Evolutionary conservation across 176 grass and related monocot species (phyloP).

Genomic region (Saccharum officinarum): DNA sequence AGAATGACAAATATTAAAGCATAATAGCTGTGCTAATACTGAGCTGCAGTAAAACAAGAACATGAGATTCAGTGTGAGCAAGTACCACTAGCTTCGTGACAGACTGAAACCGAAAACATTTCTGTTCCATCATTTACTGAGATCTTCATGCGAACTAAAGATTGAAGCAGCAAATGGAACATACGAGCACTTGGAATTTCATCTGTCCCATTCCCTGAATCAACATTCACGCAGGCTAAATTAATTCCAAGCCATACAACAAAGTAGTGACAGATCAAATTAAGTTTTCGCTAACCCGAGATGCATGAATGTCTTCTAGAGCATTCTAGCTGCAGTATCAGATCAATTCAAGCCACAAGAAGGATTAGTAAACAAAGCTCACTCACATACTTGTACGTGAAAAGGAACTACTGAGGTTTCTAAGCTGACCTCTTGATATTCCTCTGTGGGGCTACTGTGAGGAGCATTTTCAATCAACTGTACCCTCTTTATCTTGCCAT

Average conservation of each 20-base stretch:
- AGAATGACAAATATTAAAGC: background rate
- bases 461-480: conserved; percentile 6
- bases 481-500: background rate
- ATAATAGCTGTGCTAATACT: background rate
- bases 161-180: conserved; percentile 53
- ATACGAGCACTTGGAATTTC: conserved; percentile 36
- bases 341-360: conserved; percentile 38
- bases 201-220: conserved; percentile 46
- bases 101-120: conserved; percentile 44
- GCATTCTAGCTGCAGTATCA: conserved; percentile 49
- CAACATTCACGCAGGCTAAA: conserved; percentile 15
- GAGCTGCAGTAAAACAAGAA: conserved; percentile 5
- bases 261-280: conserved; percentile 15
- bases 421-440: conserved; percentile 36
- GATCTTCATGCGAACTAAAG: conserved; percentile 66
- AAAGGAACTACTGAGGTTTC: conserved; percentile 4
- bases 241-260: conserved; percentile 23
- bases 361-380: conserved; percentile 25
- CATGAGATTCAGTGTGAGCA: conserved; percentile 13
- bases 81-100: conserved; percentile 75
- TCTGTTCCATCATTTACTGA: conserved; percentile 54
- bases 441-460: conserved; percentile 20
- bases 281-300: conserved; percentile 44
- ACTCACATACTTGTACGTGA: conserved; percentile 21
- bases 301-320: conserved; percentile 31